Base-by-base conservation (phyloP, 2,329 filamentous ascomycete genomes). In the Parastagonospora nodorum region DNA sequence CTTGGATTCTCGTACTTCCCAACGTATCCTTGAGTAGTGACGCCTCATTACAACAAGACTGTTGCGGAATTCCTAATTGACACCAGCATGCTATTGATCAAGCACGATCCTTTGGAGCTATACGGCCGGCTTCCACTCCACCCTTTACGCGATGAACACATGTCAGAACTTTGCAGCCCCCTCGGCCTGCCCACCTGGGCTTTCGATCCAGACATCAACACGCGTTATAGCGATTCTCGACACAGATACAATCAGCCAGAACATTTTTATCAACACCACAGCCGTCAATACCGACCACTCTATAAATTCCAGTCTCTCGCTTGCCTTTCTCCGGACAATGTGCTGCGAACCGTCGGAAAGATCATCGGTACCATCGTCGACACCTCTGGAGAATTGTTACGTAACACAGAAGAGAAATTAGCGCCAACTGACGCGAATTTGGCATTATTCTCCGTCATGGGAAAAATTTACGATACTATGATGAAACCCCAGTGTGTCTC, bases 91-190 rank as follows among this genome's bases (percentile, higher is more conserved):
- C 8, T 4, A 6, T 10, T 11, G 12, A 41, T 28, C 8, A 14
- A 29, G 38, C 6, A 11, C 2, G n/a, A 7, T 10, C 38, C 8
- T 12, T 28, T 14, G 11, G 19, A 10, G 9, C 19, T 41, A 2
- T 41, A 41, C 10, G 11, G 10, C 3, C 24, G 11, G 11, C 29
- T 41, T 24, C 27, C 27, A 29, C 10, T n/a, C 2, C n/a, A 14
- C 29, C 73, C 5, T 77, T 78, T 1, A 73, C 72, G 7, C 12
- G 32, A 24, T 24, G 19, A 24, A 5, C 19, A 24, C 19, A 24
- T 24, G 19, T 24, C 19, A 24, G 19, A 24, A 5, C 19, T 24
- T 24, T 24, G 19, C 19, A 5, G 19, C 5, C 5, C 5, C 19
- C 19, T 5, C 19, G 19, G 19, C 19, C 19, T 24, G 5, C 19